Conservation (phyloP, 2,329 filamentous ascomycete genomes). For the Exophiala mesophila region DNA sequence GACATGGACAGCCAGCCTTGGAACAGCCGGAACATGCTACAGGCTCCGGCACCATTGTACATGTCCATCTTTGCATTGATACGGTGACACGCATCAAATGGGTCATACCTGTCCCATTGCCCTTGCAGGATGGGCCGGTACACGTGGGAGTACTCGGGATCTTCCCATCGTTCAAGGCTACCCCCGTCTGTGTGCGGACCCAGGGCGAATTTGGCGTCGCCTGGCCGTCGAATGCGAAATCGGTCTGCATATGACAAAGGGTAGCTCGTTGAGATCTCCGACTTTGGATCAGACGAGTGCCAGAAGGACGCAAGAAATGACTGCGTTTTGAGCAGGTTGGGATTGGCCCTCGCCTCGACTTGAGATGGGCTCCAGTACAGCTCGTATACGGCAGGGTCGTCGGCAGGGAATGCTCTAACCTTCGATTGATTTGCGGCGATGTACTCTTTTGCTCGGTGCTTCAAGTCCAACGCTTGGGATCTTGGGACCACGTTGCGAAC, state of each 20-base stretch:
- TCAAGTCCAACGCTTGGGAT: constrained; percentile 59
- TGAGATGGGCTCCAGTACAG: constrained; percentile 71
- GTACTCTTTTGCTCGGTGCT: constrained; percentile 61
- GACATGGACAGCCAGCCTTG: constrained; percentile 87
- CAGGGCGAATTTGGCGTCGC: constrained; percentile 64
- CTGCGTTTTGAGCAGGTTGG: constrained; percentile 59
- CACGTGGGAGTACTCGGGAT: constrained; percentile 63
- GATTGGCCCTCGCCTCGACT: constrained; percentile 61
- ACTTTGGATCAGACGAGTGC: constrained; percentile 48
- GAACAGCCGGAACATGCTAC: constrained; percentile 79
- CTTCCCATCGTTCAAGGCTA: constrained; percentile 71
- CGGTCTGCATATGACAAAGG: constrained; percentile 67
- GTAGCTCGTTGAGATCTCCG: constrained; percentile 47
- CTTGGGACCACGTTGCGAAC: constrained; percentile 62
- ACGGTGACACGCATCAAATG: constrained; percentile 71
- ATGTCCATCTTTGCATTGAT: constrained; percentile 66
- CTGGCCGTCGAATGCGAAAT: constrained; percentile 65
- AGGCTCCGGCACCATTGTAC: constrained; percentile 76
- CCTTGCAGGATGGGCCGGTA: constrained; percentile 72
- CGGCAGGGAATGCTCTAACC: constrained; percentile 58
- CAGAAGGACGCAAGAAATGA: constrained; percentile 60
- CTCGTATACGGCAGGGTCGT: constrained; percentile 67
- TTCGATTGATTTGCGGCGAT: constrained; percentile 53
- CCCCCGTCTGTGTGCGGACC: constrained; percentile 71
- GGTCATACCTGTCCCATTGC: constrained; percentile 73